Conservation (phyloP, 2,329 filamentous ascomycete genomes). For the Trichoderma semiorbis region DNA sequence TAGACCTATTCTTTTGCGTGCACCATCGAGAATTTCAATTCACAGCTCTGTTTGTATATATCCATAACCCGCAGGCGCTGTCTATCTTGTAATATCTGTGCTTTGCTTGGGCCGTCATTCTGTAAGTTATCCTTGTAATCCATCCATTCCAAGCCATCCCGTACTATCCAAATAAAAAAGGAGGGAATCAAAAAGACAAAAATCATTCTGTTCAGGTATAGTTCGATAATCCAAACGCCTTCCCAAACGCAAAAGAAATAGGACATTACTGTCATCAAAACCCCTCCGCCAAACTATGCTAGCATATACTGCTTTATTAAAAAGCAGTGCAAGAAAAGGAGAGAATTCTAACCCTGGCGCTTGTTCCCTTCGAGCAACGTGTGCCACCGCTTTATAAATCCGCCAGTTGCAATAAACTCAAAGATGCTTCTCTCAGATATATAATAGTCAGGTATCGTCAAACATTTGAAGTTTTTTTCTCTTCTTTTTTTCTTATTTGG, state of each 20-base stretch:
- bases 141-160: constrained; percentile 1
- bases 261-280: background rate
- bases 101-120: constrained; percentile 13
- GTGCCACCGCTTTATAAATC: background rate
- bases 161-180: background rate
- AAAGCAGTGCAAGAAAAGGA: background rate
- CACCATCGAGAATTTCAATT: background rate
- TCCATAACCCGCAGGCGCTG: constrained; percentile 16
- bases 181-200: background rate
- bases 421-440: background rate
- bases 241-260: background rate
- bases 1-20: background rate
- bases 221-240: constrained; percentile 1
- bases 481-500: background rate
- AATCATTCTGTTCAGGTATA: constrained; percentile 19
- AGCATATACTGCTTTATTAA: background rate
- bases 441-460: background rate
- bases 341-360: background rate
- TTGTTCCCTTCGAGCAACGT: background rate
- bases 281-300: background rate
- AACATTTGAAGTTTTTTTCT: background rate
- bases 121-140: constrained; percentile 6
- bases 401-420: background rate
- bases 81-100: constrained; percentile 15
- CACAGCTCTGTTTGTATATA: constrained; percentile 9